These are phyloP conservation scores for Clitoria ternatea DNA, from an alignment of 306 rosid species.

Conservation along the genomic window DNA sequence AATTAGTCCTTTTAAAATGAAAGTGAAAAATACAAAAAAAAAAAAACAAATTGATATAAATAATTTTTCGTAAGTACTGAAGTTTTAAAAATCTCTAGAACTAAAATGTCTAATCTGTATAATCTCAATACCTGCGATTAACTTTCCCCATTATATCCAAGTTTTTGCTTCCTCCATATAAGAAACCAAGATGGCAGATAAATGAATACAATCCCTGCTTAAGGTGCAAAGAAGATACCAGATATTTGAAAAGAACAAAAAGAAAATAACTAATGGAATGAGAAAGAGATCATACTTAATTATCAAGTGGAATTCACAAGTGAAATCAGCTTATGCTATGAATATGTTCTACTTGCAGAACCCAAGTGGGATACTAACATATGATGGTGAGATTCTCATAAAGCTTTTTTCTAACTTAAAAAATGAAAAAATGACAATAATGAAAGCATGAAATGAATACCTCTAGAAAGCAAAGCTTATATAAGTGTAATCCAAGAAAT, in stretches of 20 bases:
- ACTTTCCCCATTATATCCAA: constrained; percentile 61
- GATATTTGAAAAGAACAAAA: constrained; percentile 5
- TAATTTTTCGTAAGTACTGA: no score
- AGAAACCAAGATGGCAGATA: constrained; percentile 9
- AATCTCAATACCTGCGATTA: constrained; percentile 84
- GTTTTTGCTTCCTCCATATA: constrained; percentile 36
- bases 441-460: not conserved
- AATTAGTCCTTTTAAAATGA: no score
- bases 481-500: constrained; percentile 21
- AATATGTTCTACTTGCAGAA: not conserved
- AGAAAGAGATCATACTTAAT: not conserved
- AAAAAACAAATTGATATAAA: no score
- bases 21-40: no score
- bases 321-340: not conserved
- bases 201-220: constrained; percentile 30
- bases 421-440: not conserved
- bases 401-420: not conserved
- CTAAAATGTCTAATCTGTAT: no score
- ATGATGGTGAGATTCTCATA: not conserved
- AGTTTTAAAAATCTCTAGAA: no score
- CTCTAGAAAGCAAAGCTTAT: constrained; percentile 7
- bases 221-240: constrained; percentile 20
- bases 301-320: not conserved
- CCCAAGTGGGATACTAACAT: constrained; percentile 2
- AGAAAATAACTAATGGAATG: not conserved